Evolutionary conservation across 805 yeast genomes (phyloP).

Genomic region (Wickerhamiella kurtzmanii): DNA sequence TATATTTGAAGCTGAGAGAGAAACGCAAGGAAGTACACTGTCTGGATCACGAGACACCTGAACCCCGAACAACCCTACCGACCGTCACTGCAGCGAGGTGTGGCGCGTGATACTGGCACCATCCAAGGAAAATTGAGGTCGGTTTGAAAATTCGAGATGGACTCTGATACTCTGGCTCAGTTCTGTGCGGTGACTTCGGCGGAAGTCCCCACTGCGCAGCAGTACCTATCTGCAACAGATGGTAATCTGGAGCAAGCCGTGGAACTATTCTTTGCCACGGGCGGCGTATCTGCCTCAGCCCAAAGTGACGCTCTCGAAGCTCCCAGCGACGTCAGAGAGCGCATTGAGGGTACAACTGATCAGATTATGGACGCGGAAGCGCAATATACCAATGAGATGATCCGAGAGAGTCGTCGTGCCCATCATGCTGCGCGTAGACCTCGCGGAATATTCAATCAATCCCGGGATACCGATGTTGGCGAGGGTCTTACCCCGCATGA

Average conservation of each 20-base stretch:
- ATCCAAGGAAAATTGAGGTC: not conserved
- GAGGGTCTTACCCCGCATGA: constrained; percentile 20
- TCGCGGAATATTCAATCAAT: constrained; percentile 42
- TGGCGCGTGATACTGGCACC: constrained; percentile 1
- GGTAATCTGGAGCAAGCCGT: constrained; percentile 74
- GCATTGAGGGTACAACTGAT: constrained; percentile 66
- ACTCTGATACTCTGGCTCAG: constrained; percentile 35
- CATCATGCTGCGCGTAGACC: constrained; percentile 14
- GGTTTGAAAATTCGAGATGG: constrained; percentile 14
- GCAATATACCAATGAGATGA: constrained; percentile 13
- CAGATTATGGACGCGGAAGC: constrained; percentile 45
- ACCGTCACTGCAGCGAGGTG: too few species aligned
- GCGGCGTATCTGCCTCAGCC: constrained; percentile 25
- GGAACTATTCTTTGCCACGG: constrained; percentile 58
- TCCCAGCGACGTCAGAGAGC: constrained; percentile 51
- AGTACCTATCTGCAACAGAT: constrained; percentile 66
- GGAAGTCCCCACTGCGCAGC: constrained; percentile 54
- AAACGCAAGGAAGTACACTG: too few species aligned
- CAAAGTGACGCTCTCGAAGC: constrained; percentile 12
- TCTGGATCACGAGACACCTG: too few species aligned
- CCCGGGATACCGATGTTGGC: constrained; percentile 14
- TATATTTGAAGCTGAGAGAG: too few species aligned
- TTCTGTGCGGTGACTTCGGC: constrained; percentile 78
- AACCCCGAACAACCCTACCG: too few species aligned
- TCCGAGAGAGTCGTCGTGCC: constrained; percentile 16